phyloP scores from a whole-genome alignment of 306 rosid species.

The Cicer yamashitae region DNA sequence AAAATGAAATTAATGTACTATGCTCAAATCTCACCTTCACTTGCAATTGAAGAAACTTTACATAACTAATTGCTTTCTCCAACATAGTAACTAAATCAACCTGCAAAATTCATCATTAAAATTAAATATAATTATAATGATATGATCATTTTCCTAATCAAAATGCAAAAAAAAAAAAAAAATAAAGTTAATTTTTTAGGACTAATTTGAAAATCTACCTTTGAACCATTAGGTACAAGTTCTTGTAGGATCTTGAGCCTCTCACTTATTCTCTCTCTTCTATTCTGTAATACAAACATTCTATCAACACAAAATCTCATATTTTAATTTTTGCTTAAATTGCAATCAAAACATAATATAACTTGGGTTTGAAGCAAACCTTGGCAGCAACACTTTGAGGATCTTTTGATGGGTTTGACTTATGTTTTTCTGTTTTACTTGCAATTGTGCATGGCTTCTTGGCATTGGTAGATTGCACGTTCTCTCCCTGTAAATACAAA shows the following conservation, averaged over 20 bases:
- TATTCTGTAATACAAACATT: slow-evolving; percentile 73
- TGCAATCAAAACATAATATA: slow-evolving; percentile 42
- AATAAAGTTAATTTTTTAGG: not conserved
- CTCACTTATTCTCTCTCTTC: slow-evolving; percentile 96
- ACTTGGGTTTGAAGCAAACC: slow-evolving; percentile 63
- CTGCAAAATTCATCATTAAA: slow-evolving; percentile 43
- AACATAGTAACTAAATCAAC: slow-evolving; percentile 95
- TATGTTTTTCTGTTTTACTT: slow-evolving; percentile 60
- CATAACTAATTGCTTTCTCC: slow-evolving; percentile 90
- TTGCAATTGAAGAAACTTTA: slow-evolving; percentile 93
- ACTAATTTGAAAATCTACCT: slow-evolving; percentile 54
- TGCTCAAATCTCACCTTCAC: slow-evolving; percentile 66
- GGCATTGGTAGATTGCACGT: slow-evolving; percentile 50
- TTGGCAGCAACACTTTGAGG: slow-evolving; percentile 94
- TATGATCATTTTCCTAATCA: not conserved
- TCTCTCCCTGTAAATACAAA: slow-evolving; percentile 58
- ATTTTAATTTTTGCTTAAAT: slow-evolving; percentile 38
- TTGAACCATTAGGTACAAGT: slow-evolving; percentile 89
- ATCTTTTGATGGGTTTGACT: slow-evolving; percentile 68
- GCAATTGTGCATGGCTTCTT: slow-evolving; percentile 63
- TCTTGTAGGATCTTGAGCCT: slow-evolving; percentile 82
- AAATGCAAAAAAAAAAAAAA: slow-evolving; percentile 13
- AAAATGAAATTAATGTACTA: not conserved
- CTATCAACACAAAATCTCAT: slow-evolving; percentile 38
- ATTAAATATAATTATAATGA: slow-evolving; percentile 8